A percentile compares a stretch with the other conserved stretches of the same genome.
phyloP scores from a whole-genome alignment of 192 early-diverging fungal genomes.

The Funneliformis mosseae region DNA sequence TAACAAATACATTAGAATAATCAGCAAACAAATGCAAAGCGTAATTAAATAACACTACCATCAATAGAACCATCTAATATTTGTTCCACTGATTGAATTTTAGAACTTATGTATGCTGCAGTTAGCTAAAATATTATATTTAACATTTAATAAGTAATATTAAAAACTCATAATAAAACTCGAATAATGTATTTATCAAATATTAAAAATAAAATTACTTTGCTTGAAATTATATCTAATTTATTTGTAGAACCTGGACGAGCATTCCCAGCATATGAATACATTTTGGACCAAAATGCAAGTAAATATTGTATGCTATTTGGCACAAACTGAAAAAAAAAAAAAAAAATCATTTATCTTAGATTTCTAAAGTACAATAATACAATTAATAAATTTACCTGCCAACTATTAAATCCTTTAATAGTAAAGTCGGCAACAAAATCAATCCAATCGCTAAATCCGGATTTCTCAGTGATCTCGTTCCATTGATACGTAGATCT shows the following conservation, averaged over 20 bases:
- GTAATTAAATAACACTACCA: background rate
- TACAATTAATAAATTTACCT: conserved; percentile 46
- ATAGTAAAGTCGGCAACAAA: conserved; percentile 65
- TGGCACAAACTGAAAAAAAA: conserved; percentile 62
- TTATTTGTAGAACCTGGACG: conserved; percentile 45
- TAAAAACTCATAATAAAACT: background rate
- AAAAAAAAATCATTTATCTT: background rate
- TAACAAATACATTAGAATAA: background rate
- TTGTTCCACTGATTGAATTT: background rate
- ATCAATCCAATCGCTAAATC: conserved; percentile 70
- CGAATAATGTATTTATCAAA: background rate
- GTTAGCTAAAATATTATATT: background rate
- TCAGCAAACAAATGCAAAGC: background rate
- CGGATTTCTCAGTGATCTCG: conserved; percentile 75
- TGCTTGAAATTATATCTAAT: conserved; percentile 52
- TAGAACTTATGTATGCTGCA: background rate
- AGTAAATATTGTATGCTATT: conserved; percentile 76
- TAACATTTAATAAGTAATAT: background rate
- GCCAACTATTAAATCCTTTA: conserved; percentile 62
- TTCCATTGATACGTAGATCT: conserved; percentile 77
- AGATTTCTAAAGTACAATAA: background rate
- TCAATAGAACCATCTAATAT: conserved; percentile 30
- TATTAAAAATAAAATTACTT: conserved; percentile 41
- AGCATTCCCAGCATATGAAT: conserved; percentile 54
- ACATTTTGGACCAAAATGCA: conserved; percentile 87